These are phyloP conservation scores for Holtermannia corniformis DNA, from an alignment of 768 basidiomycete species.

Conservation along the genomic window DNA sequence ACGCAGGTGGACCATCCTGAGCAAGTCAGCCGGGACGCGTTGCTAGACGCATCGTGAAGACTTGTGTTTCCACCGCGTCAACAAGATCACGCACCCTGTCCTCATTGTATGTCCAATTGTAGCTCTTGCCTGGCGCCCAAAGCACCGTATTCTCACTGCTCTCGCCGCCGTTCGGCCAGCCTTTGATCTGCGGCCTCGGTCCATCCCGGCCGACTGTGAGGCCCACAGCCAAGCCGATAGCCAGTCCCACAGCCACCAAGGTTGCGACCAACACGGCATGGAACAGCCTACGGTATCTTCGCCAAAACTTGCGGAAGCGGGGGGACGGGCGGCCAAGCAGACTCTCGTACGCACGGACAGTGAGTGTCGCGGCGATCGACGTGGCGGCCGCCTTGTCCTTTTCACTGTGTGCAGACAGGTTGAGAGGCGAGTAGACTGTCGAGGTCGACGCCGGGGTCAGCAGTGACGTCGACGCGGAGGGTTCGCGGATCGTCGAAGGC, in stretches of 20 bases:
- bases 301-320: conserved; percentile 11
- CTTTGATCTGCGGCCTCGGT: not conserved
- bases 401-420: conserved; percentile 1
- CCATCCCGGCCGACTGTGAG: conserved; percentile 1
- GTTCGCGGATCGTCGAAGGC: not conserved
- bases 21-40: conserved; percentile 2
- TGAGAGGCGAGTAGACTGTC: not conserved
- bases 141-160: not conserved
- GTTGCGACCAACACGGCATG: conserved; percentile 8
- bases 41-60: too few species aligned
- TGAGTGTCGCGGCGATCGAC: conserved; percentile 3
- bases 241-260: conserved; percentile 21
- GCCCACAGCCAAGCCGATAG: conserved; percentile 25
- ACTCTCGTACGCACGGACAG: not conserved
- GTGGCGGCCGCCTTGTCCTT: not conserved
- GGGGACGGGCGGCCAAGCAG: conserved; percentile 1
- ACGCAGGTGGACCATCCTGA: conserved; percentile 23
- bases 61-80: not conserved
- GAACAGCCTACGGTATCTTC: conserved; percentile 21
- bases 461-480: conserved; percentile 9
- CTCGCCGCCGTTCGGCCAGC: not conserved
- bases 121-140: conserved; percentile 5
- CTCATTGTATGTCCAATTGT: conserved; percentile 20
- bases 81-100: conserved; percentile 17
- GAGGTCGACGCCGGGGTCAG: conserved; percentile 2